Evolutionary conservation across 495 filamentous ascomycete genomes (phyloP).

Genomic region (Penicillium silybi): DNA sequence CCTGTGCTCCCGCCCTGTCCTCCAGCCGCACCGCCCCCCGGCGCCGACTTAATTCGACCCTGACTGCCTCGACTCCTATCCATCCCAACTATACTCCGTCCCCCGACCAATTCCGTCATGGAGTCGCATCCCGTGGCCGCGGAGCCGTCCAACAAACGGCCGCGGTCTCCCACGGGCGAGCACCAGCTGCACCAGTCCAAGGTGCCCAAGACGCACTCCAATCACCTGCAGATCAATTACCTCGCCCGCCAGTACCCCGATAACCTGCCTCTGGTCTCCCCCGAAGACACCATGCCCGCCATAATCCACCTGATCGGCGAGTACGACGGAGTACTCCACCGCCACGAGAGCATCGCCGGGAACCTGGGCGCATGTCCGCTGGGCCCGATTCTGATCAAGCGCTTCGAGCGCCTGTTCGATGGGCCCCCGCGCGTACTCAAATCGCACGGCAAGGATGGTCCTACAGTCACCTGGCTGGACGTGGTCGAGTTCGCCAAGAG

Average conservation of each 20-base stretch:
- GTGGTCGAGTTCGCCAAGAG: slow-evolving; percentile 78
- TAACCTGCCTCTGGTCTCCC: slow-evolving; percentile 57
- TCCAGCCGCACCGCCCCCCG: neutral
- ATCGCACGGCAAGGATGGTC: slow-evolving; percentile 58
- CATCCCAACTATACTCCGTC: neutral
- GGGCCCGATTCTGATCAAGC: slow-evolving; percentile 76
- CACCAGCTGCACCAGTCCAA: slow-evolving; percentile 44
- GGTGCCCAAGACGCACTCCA: slow-evolving; percentile 49
- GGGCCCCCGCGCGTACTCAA: slow-evolving; percentile 69
- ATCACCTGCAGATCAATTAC: slow-evolving; percentile 78
- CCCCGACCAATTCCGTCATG: slow-evolving; percentile 25
- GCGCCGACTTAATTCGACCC: neutral
- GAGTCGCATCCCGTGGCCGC: slow-evolving; percentile 35
- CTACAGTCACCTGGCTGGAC: slow-evolving; percentile 72
- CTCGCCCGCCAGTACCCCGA: slow-evolving; percentile 61
- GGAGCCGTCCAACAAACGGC: slow-evolving; percentile 53
- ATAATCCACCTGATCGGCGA: slow-evolving; percentile 66
- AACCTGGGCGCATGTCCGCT: slow-evolving; percentile 81
- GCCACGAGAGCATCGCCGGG: slow-evolving; percentile 79
- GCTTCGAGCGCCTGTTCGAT: slow-evolving; percentile 82
- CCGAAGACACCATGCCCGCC: slow-evolving; percentile 56
- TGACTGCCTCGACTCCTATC: neutral
- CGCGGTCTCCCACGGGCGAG: slow-evolving; percentile 55
- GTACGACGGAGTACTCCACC: slow-evolving; percentile 78
- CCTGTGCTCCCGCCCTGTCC: slow-evolving; percentile 2